Evolutionary conservation across 345 rosid species (phyloP), one percentile per base, ranked within the genome.

Genomic region (Rhodamnia argentea): DNA sequence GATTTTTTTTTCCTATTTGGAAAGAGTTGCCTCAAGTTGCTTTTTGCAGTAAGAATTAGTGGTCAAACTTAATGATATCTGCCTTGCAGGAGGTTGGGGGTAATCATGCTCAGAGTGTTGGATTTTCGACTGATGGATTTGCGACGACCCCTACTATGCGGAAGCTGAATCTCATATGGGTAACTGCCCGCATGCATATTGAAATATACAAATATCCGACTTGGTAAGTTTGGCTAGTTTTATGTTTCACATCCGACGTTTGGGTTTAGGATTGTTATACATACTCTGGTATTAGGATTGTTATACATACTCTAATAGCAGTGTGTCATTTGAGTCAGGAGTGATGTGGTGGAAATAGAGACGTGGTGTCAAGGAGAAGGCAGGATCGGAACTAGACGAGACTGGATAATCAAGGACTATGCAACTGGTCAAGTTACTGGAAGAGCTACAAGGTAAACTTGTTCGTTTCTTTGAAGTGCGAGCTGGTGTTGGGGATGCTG

Each of bases 161-260:
- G 86, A 94, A 97, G 88, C n/a, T 97, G 92, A 95, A 95, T 91
- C 99, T 97, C 85, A 96, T 97, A 70, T 97, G 99, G 99, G 99
- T 97, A n/a, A 96, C 98, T 60, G 96, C 96, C 82, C 95, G 99
- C 78, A 96, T 97, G 99, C 99, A 97, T 87, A 95, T 96, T 74
- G 99, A 97, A 90, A 91, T 97, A 55, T 95, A 94, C 92, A 96
- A 92, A 62, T 97, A 97, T 84, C 99, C 99, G 37, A 96, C 99
- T 78, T 97, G 99, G 99, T 97, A 57, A 47, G 92, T 86, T 23
- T 55, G n/a, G 29, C 55, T 82, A 27, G 84, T 16, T 42, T 40
- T 27, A 27, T 22, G 70, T 54, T 87, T 5, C 26, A 70, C 47
- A 37, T 37, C 81, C 24, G 6, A 70, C 24, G 4, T 70, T 37